These are phyloP conservation scores for Boletus barrowsii DNA, from an alignment of 768 basidiomycete species.

Conservation along the genomic window DNA sequence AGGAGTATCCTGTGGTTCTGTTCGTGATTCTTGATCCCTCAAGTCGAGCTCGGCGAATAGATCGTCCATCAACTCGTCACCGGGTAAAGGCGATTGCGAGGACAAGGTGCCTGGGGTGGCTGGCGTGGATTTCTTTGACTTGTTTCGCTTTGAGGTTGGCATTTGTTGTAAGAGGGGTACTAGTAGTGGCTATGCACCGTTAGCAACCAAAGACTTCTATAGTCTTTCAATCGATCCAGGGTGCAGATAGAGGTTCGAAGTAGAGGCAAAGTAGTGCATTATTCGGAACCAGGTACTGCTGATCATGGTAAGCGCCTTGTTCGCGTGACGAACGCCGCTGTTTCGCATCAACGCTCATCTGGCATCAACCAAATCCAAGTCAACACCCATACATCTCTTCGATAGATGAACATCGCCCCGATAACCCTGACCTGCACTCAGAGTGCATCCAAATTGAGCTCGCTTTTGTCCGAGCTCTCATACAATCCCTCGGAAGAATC, in stretches of 20 bases:
- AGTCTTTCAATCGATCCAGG: no score
- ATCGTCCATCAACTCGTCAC: conserved; percentile 68
- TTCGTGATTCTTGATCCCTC: conserved; percentile 50
- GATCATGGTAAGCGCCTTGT: conserved; percentile 6
- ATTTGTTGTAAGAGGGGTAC: not conserved
- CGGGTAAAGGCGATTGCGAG: conserved; percentile 24
- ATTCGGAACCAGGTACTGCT: not conserved
- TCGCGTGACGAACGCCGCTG: not conserved
- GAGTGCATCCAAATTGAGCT: conserved; percentile 31
- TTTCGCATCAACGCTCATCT: not conserved
- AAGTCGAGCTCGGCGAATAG: conserved; percentile 76
- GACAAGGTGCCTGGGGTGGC: conserved; percentile 19
- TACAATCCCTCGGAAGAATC: conserved; percentile 29
- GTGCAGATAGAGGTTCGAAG: no score
- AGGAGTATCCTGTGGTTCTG: conserved; percentile 39
- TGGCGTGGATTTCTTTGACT: conserved; percentile 46
- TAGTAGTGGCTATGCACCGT: conserved; percentile 11
- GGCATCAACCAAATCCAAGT: not conserved
- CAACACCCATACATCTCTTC: not conserved
- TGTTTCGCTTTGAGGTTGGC: conserved; percentile 49
- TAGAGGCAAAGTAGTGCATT: not conserved
- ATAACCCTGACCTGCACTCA: conserved; percentile 23
- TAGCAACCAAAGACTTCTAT: no score
- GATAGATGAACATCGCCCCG: conserved; percentile 18
- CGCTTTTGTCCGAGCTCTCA: conserved; percentile 33